These are phyloP conservation scores for Geopyxis carbonaria DNA, from an alignment of 495 filamentous ascomycete genomes.

Conservation along the genomic window DNA sequence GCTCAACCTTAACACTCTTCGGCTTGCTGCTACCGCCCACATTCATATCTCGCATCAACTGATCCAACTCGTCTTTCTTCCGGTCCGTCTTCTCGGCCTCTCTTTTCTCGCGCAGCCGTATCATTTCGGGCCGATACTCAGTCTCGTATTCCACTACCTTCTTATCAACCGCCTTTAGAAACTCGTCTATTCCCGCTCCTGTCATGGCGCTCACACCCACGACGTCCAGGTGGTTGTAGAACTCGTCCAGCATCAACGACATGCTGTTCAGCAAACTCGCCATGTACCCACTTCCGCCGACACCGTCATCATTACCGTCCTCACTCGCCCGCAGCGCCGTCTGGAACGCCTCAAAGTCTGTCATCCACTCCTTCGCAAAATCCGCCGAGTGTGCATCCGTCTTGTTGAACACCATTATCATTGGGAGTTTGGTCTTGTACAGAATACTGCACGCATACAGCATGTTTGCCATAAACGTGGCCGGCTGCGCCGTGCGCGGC, in stretches of 20 bases:
- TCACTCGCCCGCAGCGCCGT: constrained; percentile 65
- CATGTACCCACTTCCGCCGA: constrained; percentile 81
- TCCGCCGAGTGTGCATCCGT: constrained; percentile 80
- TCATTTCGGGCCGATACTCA: constrained; percentile 85
- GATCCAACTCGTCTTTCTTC: constrained; percentile 64
- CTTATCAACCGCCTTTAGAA: constrained; percentile 70
- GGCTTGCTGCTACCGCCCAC: too few species aligned
- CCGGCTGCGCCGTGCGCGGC: constrained; percentile 75
- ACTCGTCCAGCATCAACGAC: constrained; percentile 94
- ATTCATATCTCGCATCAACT: constrained; percentile 88
- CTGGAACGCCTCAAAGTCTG: constrained; percentile 93
- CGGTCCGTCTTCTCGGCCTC: constrained; percentile 52
- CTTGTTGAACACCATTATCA: constrained; percentile 98
- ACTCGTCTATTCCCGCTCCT: constrained; percentile 76
- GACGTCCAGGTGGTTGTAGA: constrained; percentile 81
- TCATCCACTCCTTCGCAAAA: constrained; percentile 99
- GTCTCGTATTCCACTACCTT: constrained; percentile 80
- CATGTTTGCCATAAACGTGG: constrained; percentile 99
- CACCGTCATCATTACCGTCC: constrained; percentile 56
- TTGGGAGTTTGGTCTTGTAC: constrained; percentile 94
- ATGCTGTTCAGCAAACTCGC: constrained; percentile 89
- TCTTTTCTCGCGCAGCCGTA: constrained; percentile 54
- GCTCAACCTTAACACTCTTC: constrained; percentile 26
- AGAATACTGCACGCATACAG: constrained; percentile 94
- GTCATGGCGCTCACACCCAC: constrained; percentile 90